Evolutionary conservation across 176 grass and related monocot species (phyloP).

Genomic region (Rhynchospora tenuis): DNA sequence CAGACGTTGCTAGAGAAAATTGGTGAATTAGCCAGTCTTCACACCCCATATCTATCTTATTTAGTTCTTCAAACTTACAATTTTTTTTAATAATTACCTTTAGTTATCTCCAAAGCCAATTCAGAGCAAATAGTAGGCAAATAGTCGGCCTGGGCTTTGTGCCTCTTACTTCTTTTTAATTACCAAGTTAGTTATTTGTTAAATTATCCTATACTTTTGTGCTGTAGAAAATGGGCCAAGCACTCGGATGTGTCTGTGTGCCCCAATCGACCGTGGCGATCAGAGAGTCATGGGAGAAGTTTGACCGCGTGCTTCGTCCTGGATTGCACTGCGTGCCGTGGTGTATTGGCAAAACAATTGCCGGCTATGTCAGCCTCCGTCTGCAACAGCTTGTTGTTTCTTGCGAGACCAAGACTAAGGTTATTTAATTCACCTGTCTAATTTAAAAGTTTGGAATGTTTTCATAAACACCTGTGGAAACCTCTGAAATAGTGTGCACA

Average conservation of each 20-base stretch:
- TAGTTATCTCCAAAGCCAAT: too few relatives aligned
- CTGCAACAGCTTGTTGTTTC: constrained; percentile 65
- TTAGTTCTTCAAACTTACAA: not conserved
- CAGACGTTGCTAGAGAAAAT: not conserved
- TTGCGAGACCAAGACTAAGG: constrained; percentile 83
- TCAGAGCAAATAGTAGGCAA: not conserved
- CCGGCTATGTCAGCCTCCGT: constrained; percentile 58
- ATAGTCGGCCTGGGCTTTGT: not conserved
- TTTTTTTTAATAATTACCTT: not conserved
- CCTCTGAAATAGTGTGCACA: too few relatives aligned
- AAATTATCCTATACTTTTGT: constrained; percentile 5
- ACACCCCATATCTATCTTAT: not conserved
- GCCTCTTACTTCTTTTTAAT: not conserved
- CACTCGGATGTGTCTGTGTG: constrained; percentile 44
- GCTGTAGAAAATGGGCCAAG: constrained; percentile 49
- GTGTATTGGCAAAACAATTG: constrained; percentile 53
- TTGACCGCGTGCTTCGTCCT: constrained; percentile 47
- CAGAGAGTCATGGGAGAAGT: constrained; percentile 65
- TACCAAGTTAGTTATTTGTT: not conserved
- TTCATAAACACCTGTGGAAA: not conserved
- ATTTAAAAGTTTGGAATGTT: not conserved
- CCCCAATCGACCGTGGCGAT: constrained; percentile 65
- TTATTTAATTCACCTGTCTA: constrained; percentile 1
- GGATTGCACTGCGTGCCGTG: constrained; percentile 65
- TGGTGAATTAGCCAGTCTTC: not conserved